Evolutionary conservation across 345 rosid species (phyloP), one percentile per base, ranked within the genome.

Genomic region (Rhodamnia rubescens): DNA sequence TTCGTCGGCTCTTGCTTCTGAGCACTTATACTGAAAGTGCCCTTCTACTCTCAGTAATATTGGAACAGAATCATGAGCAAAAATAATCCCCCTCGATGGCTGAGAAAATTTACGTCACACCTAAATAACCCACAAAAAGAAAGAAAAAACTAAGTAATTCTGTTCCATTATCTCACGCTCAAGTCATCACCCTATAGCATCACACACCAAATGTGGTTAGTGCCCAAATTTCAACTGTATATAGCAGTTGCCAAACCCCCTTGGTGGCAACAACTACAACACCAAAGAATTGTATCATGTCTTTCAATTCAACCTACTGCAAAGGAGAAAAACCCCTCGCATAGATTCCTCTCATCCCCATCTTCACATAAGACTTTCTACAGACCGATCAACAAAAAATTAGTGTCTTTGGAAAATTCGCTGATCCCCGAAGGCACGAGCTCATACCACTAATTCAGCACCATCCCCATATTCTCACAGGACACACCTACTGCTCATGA

Each of bases 401-500:
- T 8, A 69, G 11, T 20, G 8, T 32, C 80, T 16, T 24, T 10
- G 4, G 3, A 56, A 56, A 56, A 22, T 56, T 24, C 13, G 22
- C 59, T 24, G 12, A 56, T 10, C 59, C 59, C 3, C n/a, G 27
- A 56, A 56, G 27, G n/a, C 59, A 42, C 47, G 14, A 36, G 47
- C 80, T 18, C 80, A 36, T 4, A 0, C 24, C 42, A 15, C 75
- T 29, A 4, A 29, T 16, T 64, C 75, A 64, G 75, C 75, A 29
- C 40, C 75, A 15, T 64, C 75, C 20, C 42, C 74, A 29, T 7
- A 0, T 11, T 29, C 22, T 29, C 18, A 61, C 74, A 61, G 21
- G 74, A 69, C 47, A 4, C 42, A 0, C 1, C 74, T 15, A 36
- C 21, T 0, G 75, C 80, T 69, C 26, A 2, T 2, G 78, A 69